phyloP scores from a whole-genome alignment of 2,329 filamentous ascomycete species.

The Trichoderma sp. region DNA sequence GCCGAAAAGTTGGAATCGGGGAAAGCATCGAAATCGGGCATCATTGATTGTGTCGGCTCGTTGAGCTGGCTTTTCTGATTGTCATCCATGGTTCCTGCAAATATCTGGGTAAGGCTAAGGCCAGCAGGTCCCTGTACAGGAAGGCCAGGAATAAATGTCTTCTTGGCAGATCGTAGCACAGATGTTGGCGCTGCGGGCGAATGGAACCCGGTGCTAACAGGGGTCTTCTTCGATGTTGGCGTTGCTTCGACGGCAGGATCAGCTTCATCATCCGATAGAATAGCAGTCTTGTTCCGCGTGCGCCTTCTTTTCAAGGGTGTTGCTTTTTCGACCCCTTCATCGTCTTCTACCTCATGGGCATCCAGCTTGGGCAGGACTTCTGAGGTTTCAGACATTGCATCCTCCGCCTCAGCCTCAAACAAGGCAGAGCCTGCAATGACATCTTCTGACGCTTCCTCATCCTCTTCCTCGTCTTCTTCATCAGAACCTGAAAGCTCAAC shows the following conservation, averaged over 20 bases:
- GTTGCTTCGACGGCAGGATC: constrained; percentile 40
- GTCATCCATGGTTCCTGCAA: constrained; percentile 81
- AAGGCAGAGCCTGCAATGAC: constrained; percentile 24
- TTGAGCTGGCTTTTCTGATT: constrained; percentile 41
- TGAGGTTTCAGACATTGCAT: constrained; percentile 36
- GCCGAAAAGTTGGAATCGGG: constrained; percentile 61
- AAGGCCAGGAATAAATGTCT: constrained; percentile 67
- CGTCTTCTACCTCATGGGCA: constrained; percentile 29
- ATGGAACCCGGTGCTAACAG: constrained; percentile 39
- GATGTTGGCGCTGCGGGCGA: constrained; percentile 60
- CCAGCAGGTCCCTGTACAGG: constrained; percentile 59
- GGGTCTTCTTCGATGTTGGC: constrained; percentile 47
- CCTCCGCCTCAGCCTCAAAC: constrained; percentile 40
- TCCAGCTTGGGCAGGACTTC: constrained; percentile 30
- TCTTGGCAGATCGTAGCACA: constrained; percentile 64
- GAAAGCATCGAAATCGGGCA: constrained; percentile 56
- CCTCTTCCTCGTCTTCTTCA: constrained; percentile 33
- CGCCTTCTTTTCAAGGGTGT: constrained; percentile 45
- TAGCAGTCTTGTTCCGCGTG: constrained; percentile 46
- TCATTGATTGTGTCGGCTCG: constrained; percentile 44
- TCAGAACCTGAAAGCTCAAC: constrained; percentile 47
- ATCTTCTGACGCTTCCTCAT: constrained; percentile 35
- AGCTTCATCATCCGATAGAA: constrained; percentile 61
- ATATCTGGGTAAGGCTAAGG: constrained; percentile 82
- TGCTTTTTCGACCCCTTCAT: constrained; percentile 37